Evolutionary conservation across 176 grass and related monocot species (phyloP).

Genomic region (Dactylis glomerata): DNA sequence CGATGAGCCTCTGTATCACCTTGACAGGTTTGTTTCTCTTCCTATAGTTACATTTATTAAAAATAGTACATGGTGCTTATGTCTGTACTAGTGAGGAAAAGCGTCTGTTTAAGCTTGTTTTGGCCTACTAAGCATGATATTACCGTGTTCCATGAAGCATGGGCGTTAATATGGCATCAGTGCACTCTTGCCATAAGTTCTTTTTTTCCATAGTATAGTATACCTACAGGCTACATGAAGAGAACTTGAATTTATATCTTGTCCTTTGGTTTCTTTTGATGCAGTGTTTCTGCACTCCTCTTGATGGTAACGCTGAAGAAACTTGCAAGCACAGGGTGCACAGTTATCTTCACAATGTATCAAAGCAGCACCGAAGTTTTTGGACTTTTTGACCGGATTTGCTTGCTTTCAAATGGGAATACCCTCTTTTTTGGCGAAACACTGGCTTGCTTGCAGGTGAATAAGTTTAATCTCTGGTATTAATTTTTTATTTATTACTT

Average conservation of each 20-base stretch:
- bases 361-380: slow-evolving; percentile 99
- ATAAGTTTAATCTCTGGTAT: background rate
- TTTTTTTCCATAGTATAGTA: background rate
- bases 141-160: background rate
- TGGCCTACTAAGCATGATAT: background rate
- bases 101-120: background rate
- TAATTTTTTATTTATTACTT: background rate
- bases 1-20: slow-evolving; percentile 85
- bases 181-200: background rate
- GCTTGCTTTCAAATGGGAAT: slow-evolving; percentile 95
- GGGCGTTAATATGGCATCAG: background rate
- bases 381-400: slow-evolving; percentile 96
- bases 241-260: background rate
- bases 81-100: background rate
- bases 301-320: slow-evolving; percentile 98
- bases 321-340: slow-evolving; percentile 99
- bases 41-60: background rate
- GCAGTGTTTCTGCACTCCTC: slow-evolving; percentile 89
- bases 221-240: background rate
- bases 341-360: slow-evolving; percentile 95
- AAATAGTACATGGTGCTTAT: background rate
- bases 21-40: slow-evolving; percentile 62
- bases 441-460: slow-evolving; percentile 90
- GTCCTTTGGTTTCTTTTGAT: slow-evolving; percentile 14
- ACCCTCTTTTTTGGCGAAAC: slow-evolving; percentile 97